Evolutionary conservation across 1,284 basidiomycete genomes (phyloP).

Genomic region (Tilletia setariae): DNA sequence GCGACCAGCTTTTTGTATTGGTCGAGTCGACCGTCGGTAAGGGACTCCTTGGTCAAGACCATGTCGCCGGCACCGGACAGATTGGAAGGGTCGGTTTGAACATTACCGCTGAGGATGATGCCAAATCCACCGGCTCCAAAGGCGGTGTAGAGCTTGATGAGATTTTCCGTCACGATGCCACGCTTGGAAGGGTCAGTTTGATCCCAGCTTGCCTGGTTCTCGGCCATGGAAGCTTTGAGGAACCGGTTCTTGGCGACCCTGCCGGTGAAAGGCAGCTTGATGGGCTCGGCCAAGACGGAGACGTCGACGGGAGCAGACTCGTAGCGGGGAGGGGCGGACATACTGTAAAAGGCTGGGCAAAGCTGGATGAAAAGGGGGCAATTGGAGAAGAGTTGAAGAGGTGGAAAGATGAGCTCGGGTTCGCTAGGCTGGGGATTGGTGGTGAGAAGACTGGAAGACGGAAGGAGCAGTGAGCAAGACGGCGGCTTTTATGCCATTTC

Average conservation of each 20-base stretch:
- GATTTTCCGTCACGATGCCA: slow-evolving; percentile 39
- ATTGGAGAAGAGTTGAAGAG: too few species aligned
- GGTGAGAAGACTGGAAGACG: too few species aligned
- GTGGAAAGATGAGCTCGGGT: too few species aligned
- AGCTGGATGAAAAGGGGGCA: too few species aligned
- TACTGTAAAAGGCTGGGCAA: too few species aligned
- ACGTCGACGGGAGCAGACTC: slow-evolving; percentile 3
- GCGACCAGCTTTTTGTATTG: not conserved
- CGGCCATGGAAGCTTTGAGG: slow-evolving; percentile 49
- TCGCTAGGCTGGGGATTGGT: too few species aligned
- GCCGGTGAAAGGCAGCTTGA: slow-evolving; percentile 13
- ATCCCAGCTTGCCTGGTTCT: slow-evolving; percentile 43
- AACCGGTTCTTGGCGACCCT: slow-evolving; percentile 7
- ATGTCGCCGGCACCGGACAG: slow-evolving; percentile 78
- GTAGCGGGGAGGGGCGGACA: not conserved
- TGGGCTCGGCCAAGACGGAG: not conserved
- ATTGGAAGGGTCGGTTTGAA: slow-evolving; percentile 65
- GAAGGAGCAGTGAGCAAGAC: too few species aligned
- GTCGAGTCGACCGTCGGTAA: slow-evolving; percentile 1
- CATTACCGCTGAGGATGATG: slow-evolving; percentile 43
- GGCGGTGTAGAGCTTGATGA: slow-evolving; percentile 43
- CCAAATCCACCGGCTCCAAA: slow-evolving; percentile 46
- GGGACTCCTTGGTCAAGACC: slow-evolving; percentile 59
- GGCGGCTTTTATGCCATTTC: too few species aligned
- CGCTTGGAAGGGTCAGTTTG: slow-evolving; percentile 40